Evolutionary conservation across 176 grass and related monocot species (phyloP).

Genomic region (Calamus simplicifolius): DNA sequence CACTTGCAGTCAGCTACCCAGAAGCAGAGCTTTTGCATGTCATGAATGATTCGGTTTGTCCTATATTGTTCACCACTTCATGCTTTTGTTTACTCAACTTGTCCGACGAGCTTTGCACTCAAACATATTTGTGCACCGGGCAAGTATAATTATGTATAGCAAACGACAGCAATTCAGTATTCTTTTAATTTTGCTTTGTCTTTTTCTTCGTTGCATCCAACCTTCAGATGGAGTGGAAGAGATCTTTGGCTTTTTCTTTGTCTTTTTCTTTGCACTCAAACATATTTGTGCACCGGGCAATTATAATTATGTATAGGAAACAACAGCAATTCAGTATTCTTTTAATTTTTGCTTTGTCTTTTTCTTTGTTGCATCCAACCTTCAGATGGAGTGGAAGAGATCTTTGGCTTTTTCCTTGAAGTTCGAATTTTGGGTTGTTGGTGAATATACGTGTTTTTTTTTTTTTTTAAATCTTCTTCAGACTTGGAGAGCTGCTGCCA

Average conservation of each 20-base stretch:
- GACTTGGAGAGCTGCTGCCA: too few relatives aligned
- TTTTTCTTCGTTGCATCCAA: too few relatives aligned
- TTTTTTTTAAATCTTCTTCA: neutral
- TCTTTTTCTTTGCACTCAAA: neutral
- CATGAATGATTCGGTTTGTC: constrained; percentile 87
- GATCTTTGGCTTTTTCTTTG: neutral
- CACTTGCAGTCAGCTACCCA: constrained; percentile 86
- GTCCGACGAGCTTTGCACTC: neutral
- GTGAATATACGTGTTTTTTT: neutral
- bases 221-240: too few relatives aligned
- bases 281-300: neutral
- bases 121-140: neutral
- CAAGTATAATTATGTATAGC: neutral
- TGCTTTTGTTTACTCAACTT: neutral
- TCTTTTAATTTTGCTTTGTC: too few relatives aligned
- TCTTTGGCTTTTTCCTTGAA: neutral
- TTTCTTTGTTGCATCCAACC: too few relatives aligned
- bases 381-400: too few relatives aligned
- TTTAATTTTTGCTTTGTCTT: too few relatives aligned
- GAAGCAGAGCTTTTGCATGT: constrained; percentile 87
- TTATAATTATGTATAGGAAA: neutral
- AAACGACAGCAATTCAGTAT: too few relatives aligned
- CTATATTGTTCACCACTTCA: constrained; percentile 18
- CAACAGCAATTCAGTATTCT: too few relatives aligned
- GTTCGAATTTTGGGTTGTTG: neutral